A percentile compares a stretch with the other conserved stretches of the same genome.
Conservation (phyloP, 495 filamentous ascomycete species). For the Aspergillus mulundensis region DNA sequence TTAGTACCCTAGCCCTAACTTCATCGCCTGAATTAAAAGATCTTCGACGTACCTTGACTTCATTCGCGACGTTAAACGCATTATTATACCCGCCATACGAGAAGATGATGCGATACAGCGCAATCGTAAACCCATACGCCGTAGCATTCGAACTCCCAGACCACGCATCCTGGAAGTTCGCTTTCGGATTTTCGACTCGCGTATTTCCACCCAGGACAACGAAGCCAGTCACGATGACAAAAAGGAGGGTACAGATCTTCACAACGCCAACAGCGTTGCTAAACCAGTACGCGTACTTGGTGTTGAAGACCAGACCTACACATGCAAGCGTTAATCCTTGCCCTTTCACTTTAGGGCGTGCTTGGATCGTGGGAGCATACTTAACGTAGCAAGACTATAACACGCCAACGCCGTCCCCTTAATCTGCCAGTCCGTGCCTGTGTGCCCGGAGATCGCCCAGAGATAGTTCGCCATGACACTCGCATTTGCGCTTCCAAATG, state of each 20-base stretch:
- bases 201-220: slow-evolving; percentile 58
- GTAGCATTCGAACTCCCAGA: slow-evolving; percentile 43
- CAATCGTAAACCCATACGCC: slow-evolving; percentile 54
- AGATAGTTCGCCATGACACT: slow-evolving; percentile 51
- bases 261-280: slow-evolving; percentile 50
- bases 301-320: slow-evolving; percentile 47
- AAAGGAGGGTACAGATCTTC: slow-evolving; percentile 54
- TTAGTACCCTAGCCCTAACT: too few species aligned
- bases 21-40: too few species aligned
- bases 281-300: slow-evolving; percentile 48
- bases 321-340: neutral
- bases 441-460: slow-evolving; percentile 41
- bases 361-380: slow-evolving; percentile 12
- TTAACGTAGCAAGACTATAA: slow-evolving; percentile 51
- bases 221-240: slow-evolving; percentile 55
- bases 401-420: slow-evolving; percentile 60
- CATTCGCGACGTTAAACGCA: slow-evolving; percentile 64
- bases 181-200: slow-evolving; percentile 47
- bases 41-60: slow-evolving; percentile 54
- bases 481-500: slow-evolving; percentile 59
- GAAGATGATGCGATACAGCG: slow-evolving; percentile 59
- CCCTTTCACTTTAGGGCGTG: neutral
- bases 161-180: slow-evolving; percentile 59
- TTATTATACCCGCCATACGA: slow-evolving; percentile 59
- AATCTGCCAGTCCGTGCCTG: slow-evolving; percentile 51